phyloP scores from a whole-genome alignment of 2,329 filamentous ascomycete species.

The Cercospora sesami region DNA sequence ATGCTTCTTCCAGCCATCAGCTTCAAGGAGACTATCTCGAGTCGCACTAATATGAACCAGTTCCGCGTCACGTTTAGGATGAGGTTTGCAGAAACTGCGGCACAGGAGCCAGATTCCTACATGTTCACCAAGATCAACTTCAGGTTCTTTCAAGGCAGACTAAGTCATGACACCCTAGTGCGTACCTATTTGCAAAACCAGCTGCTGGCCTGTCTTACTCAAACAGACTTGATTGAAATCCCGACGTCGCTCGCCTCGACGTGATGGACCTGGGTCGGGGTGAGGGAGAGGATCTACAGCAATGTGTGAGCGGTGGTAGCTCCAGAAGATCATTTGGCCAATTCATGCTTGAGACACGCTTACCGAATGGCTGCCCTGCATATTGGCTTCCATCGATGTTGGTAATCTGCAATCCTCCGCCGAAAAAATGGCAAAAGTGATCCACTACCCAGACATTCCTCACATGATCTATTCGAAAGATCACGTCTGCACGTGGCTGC shows the following conservation, averaged over 20 bases:
- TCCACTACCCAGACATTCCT: not conserved
- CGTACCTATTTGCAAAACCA: not conserved
- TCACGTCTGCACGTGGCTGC: not conserved
- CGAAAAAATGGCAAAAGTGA: not conserved
- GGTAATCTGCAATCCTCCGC: not conserved
- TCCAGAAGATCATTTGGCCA: not conserved
- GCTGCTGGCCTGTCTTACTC: not conserved
- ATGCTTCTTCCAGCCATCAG: too few species aligned
- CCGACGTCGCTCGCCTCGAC: not conserved
- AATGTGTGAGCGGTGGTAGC: too few species aligned
- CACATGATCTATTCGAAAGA: not conserved
- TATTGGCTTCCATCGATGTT: not conserved
- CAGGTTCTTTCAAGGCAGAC: not conserved
- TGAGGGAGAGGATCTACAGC: not conserved
- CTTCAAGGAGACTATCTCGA: not conserved
- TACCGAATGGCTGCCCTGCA: not conserved
- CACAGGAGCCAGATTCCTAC: not conserved
- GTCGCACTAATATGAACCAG: not conserved
- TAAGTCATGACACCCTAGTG: not conserved
- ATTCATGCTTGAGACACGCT: not conserved
- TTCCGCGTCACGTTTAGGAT: not conserved
- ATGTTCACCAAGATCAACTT: not conserved
- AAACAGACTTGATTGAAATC: not conserved
- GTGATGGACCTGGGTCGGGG: not conserved
- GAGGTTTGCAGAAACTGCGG: not conserved